These are phyloP conservation scores for Pseudozyma sp. DNA, from an alignment of 1,284 basidiomycete species.

Conservation along the genomic window DNA sequence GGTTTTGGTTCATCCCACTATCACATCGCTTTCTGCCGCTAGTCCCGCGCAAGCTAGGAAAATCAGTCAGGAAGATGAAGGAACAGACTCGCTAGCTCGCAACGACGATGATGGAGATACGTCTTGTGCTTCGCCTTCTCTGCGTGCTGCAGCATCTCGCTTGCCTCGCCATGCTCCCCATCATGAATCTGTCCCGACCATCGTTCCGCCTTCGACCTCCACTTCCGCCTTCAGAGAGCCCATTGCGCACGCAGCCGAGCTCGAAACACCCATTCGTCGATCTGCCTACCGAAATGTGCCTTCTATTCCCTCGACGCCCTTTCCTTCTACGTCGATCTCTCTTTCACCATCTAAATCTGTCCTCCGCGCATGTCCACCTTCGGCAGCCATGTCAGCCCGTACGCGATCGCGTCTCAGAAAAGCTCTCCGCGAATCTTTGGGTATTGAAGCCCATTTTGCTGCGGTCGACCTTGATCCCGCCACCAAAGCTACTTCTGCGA, in stretches of 20 bases:
- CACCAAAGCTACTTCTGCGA: background rate
- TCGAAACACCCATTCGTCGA: slow-evolving; percentile 20
- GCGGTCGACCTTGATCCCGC: slow-evolving; percentile 7
- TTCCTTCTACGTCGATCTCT: background rate
- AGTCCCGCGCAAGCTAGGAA: background rate
- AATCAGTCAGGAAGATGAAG: slow-evolving; percentile 8
- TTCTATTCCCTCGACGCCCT: slow-evolving; percentile 28
- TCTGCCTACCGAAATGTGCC: slow-evolving; percentile 14
- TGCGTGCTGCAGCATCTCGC: slow-evolving; percentile 28
- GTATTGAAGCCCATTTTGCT: slow-evolving; percentile 34
- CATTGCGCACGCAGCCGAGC: background rate
- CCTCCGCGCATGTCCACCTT: slow-evolving; percentile 13
- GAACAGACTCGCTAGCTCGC: background rate
- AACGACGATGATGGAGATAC: slow-evolving; percentile 10
- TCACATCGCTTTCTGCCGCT: background rate
- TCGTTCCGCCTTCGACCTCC: background rate
- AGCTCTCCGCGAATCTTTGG: slow-evolving; percentile 35
- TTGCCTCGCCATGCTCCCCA: slow-evolving; percentile 2
- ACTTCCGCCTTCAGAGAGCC: slow-evolving; percentile 1
- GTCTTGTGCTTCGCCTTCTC: slow-evolving; percentile 30
- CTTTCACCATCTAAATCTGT: slow-evolving; percentile 9
- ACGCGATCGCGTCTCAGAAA: slow-evolving; percentile 27
- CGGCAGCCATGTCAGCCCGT: slow-evolving; percentile 27
- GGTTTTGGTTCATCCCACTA: background rate
- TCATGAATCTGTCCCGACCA: background rate